Percentiles rank a stretch among this genome's conserved stretches.
These are phyloP conservation scores for Aureoboletus auriporus DNA, from an alignment of 768 basidiomycete species.

Conservation along the genomic window DNA sequence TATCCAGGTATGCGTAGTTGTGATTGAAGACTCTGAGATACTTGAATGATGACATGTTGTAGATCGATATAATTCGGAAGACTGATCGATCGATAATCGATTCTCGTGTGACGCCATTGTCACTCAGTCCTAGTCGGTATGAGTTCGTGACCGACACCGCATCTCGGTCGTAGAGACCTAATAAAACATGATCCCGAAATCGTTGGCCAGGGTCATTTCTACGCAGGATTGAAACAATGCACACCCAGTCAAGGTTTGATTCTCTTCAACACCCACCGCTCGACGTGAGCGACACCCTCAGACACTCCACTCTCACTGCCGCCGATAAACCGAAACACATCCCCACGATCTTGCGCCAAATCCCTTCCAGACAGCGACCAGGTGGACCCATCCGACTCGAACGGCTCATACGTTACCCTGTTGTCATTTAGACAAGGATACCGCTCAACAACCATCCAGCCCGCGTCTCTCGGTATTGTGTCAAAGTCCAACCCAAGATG, in stretches of 20 bases:
- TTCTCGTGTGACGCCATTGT: too few species aligned
- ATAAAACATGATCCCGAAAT: too few species aligned
- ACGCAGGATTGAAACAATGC: too few species aligned
- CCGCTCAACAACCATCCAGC: slow-evolving; percentile 7
- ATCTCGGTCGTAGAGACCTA: too few species aligned
- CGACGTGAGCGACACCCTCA: neutral
- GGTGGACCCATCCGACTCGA: neutral
- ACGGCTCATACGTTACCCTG: neutral
- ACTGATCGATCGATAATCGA: too few species aligned
- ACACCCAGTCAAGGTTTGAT: neutral
- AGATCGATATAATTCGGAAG: too few species aligned
- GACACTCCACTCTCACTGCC: neutral
- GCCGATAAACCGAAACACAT: slow-evolving; percentile 13
- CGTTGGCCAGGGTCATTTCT: too few species aligned
- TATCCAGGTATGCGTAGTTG: slow-evolving; percentile 20
- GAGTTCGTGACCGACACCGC: too few species aligned
- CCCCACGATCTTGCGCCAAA: slow-evolving; percentile 1
- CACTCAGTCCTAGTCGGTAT: too few species aligned
- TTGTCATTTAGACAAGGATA: neutral
- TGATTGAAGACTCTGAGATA: slow-evolving; percentile 12
- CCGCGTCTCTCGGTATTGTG: slow-evolving; percentile 18
- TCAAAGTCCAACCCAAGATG: slow-evolving; percentile 40
- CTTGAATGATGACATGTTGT: neutral
- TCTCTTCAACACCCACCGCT: slow-evolving; percentile 12
- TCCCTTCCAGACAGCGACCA: slow-evolving; percentile 15